Evolutionary conservation across 306 rosid species (phyloP), one percentile per base, ranked within the genome.

Genomic region (Vigna trinervia): DNA sequence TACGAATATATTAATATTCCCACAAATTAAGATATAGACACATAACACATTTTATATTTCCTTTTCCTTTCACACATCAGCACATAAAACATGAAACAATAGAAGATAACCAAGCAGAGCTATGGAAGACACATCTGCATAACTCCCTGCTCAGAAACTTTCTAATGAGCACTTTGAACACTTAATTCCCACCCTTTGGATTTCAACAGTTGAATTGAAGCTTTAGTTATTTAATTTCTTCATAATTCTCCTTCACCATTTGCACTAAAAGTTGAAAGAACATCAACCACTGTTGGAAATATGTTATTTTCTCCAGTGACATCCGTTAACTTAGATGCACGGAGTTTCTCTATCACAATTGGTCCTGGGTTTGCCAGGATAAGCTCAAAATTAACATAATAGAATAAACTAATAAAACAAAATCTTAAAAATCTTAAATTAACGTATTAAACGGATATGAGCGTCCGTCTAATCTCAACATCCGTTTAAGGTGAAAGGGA

Each of bases 321-420:
- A 0, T 76, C 65, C 1, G 84, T 62, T 14, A 90, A 89, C 12
- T 84, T 15, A 5, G 97, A 87, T 32, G 89, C 88, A 8, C 88
- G 47, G 43, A 94, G 86, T 84, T 90, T 90, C 85, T 87, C 97
- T n/a, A 77, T 88, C n/a, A 94, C 96, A 20, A 82, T 57, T 30
- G 91, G 85, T 8, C 95, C 96, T 8, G 96, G 97, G 67, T 94
- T 94, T 67, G 96, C 97, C 72, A 94, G 47, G 10, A 81, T 76
- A 67, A 94, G 92, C 91, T 84, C 22, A 22, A 22, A 22, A 22
- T 22, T 22, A 22, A 22, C 22, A 22, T 22, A 22, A 22, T 22
- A 22, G 0, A 22, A 22, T 22, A 22, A 22, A 22, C 1, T 22
- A 22, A 22, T 22, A 22, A 22, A 22, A 22, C 0, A 17, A 17